A percentile compares a stretch with the other conserved stretches of the same genome.
These are phyloP conservation scores for Metschnikowia cubensis DNA, from an alignment of 805 yeast genomes.

Conservation along the genomic window DNA sequence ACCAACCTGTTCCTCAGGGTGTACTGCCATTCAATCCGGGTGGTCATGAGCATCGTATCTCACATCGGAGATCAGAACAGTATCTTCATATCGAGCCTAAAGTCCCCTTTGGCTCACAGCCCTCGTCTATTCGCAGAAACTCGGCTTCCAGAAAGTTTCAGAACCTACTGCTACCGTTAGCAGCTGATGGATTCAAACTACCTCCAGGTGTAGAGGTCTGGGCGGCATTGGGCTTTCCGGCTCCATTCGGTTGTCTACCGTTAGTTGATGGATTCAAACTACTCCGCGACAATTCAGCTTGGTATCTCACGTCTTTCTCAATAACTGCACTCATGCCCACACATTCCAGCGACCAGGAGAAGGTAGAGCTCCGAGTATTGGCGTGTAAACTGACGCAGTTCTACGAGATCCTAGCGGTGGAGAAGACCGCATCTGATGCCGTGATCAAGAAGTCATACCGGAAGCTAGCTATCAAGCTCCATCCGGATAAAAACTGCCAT, in stretches of 20 bases:
- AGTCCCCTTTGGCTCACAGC: neutral
- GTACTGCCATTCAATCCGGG: neutral
- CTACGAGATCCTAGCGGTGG: conserved; percentile 71
- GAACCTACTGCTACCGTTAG: conserved; percentile 19
- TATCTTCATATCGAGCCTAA: neutral
- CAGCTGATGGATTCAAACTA: too few species aligned
- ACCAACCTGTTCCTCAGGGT: neutral
- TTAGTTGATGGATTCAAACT: too few species aligned
- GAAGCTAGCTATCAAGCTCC: conserved; percentile 79
- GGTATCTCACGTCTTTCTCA: neutral
- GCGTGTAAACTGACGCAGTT: conserved; percentile 67
- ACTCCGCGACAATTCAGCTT: neutral
- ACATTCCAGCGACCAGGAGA: conserved; percentile 67
- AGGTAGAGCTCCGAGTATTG: conserved; percentile 68
- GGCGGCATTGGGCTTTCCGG: too few species aligned
- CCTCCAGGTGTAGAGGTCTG: too few species aligned
- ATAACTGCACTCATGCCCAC: neutral
- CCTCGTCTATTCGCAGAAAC: neutral
- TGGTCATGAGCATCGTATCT: neutral
- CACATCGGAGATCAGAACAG: neutral
- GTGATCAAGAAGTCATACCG: conserved; percentile 87
- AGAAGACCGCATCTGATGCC: conserved; percentile 53
- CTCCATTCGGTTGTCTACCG: too few species aligned
- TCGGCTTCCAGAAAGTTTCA: conserved; percentile 11
- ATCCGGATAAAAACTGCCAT: conserved; percentile 94